Percentiles rank a stretch among this genome's conserved stretches.
Conservation (phyloP, 768 basidiomycete species). For the Tephrocybe rancida region DNA sequence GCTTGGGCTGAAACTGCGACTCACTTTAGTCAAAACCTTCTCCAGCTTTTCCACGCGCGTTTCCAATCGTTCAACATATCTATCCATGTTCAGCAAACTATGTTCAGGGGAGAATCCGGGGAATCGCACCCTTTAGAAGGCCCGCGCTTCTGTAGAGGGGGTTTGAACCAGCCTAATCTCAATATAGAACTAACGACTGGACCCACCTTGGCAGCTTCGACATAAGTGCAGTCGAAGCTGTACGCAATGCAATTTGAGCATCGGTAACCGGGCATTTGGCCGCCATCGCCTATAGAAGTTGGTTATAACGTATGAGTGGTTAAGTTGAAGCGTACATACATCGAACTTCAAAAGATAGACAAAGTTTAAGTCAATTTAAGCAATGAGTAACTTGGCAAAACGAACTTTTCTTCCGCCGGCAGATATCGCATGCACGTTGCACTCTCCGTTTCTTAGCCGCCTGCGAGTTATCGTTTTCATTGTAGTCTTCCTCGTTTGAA, state of each 20-base stretch:
- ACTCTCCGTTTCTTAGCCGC: slow-evolving; percentile 69
- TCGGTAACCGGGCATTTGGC: slow-evolving; percentile 63
- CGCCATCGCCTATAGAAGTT: slow-evolving; percentile 59
- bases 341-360: slow-evolving; percentile 47
- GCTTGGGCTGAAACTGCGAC: neutral
- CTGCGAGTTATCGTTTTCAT: slow-evolving; percentile 43
- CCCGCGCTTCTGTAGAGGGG: slow-evolving; percentile 48
- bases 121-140: slow-evolving; percentile 60
- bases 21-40: slow-evolving; percentile 47
- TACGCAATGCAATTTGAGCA: slow-evolving; percentile 73
- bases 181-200: no score
- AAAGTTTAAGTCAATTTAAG: neutral
- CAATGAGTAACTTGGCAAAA: slow-evolving; percentile 1
- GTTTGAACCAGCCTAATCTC: neutral
- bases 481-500: slow-evolving; percentile 65
- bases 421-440: slow-evolving; percentile 81
- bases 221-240: slow-evolving; percentile 67
- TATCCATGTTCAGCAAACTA: slow-evolving; percentile 15
- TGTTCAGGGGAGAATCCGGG: neutral
- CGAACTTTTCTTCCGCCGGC: slow-evolving; percentile 82
- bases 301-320: neutral
- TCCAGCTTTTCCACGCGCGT: slow-evolving; percentile 63
- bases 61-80: slow-evolving; percentile 66
- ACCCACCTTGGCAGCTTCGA: slow-evolving; percentile 68
- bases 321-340: slow-evolving; percentile 42